These are phyloP conservation scores for Cryptosporidium sp. DNA, from an alignment of 169 alveolate genomes.

Conservation along the genomic window DNA sequence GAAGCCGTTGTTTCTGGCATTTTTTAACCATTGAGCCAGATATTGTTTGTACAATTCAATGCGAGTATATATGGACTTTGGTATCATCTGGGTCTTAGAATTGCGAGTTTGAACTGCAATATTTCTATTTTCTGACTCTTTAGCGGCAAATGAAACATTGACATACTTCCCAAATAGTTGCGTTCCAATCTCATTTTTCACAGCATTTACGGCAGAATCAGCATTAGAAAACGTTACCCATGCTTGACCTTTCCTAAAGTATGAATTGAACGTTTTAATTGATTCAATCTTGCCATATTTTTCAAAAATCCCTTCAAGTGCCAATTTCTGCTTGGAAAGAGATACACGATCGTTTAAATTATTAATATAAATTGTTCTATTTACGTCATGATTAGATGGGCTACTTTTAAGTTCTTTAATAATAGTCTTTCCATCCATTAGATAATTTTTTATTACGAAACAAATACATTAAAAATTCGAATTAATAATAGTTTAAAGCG, in stretches of 20 bases:
- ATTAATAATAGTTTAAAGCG: not conserved
- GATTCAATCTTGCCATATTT: constrained; percentile 45
- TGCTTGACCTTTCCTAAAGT: constrained; percentile 65
- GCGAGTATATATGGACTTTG: constrained; percentile 11
- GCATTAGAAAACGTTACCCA: constrained; percentile 44
- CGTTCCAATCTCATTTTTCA: constrained; percentile 5
- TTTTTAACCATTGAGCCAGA: constrained; percentile 41
- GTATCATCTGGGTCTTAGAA: not conserved
- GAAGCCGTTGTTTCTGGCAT: constrained; percentile 2
- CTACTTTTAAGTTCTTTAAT: not conserved
- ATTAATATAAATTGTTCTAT: constrained; percentile 28
- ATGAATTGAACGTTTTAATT: constrained; percentile 44
- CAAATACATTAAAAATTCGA: not conserved
- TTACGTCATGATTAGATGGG: not conserved
- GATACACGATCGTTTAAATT: constrained; percentile 44
- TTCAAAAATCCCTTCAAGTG: constrained; percentile 3
- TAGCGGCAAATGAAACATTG: constrained; percentile 22
- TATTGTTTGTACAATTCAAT: constrained; percentile 31
- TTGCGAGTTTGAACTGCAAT: not conserved
- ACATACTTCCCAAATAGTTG: constrained; percentile 14
- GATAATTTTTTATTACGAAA: not conserved
- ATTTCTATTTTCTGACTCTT: not conserved
- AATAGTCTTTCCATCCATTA: not conserved
- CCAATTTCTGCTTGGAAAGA: not conserved
- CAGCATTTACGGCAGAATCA: constrained; percentile 39